A percentile compares a stretch with the other conserved stretches of the same genome.
Evolutionary conservation across 2,329 filamentous ascomycete species (phyloP).

Genomic region (Cladosporium oxysporum): DNA sequence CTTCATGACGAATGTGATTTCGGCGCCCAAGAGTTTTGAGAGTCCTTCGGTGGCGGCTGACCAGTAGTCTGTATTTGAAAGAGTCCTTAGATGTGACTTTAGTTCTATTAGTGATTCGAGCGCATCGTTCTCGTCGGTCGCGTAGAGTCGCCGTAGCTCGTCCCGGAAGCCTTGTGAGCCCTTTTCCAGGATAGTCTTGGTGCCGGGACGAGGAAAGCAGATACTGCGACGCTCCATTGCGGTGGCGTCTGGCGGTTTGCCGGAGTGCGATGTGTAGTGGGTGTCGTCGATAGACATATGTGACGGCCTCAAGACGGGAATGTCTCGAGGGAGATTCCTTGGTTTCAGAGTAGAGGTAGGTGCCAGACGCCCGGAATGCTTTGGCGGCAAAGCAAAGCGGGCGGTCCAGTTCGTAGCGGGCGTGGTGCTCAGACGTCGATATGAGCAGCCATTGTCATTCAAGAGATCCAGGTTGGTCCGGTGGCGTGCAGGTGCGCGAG

Average conservation of each 20-base stretch:
- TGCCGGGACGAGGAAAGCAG: slow-evolving; percentile 33
- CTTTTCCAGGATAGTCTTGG: slow-evolving; percentile 29
- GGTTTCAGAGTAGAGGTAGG: slow-evolving; percentile 6
- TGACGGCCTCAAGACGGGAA: not conserved
- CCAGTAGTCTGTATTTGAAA: slow-evolving; percentile 65
- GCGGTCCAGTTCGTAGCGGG: slow-evolving; percentile 1
- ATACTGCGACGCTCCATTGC: slow-evolving; percentile 30
- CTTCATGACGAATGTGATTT: slow-evolving; percentile 70
- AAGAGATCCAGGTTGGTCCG: not conserved
- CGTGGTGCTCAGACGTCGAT: not conserved
- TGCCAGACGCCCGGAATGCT: slow-evolving; percentile 16
- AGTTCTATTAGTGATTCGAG: slow-evolving; percentile 61
- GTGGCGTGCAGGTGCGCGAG: not conserved
- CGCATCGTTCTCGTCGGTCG: slow-evolving; percentile 58
- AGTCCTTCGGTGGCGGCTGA: slow-evolving; percentile 63
- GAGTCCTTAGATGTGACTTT: slow-evolving; percentile 56
- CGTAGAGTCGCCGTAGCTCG: slow-evolving; percentile 28
- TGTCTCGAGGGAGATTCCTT: slow-evolving; percentile 8
- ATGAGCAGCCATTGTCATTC: slow-evolving; percentile 11
- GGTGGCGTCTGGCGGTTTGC: not conserved
- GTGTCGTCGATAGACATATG: slow-evolving; percentile 3
- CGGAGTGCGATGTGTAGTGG: slow-evolving; percentile 3
- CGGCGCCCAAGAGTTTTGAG: slow-evolving; percentile 62
- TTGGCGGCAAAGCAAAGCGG: slow-evolving; percentile 12
- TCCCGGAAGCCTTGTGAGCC: slow-evolving; percentile 31